A percentile compares a stretch with the other conserved stretches of the same genome.
These are phyloP conservation scores for Glarea lozoyensis DNA, from an alignment of 495 filamentous ascomycete genomes.

Conservation along the genomic window DNA sequence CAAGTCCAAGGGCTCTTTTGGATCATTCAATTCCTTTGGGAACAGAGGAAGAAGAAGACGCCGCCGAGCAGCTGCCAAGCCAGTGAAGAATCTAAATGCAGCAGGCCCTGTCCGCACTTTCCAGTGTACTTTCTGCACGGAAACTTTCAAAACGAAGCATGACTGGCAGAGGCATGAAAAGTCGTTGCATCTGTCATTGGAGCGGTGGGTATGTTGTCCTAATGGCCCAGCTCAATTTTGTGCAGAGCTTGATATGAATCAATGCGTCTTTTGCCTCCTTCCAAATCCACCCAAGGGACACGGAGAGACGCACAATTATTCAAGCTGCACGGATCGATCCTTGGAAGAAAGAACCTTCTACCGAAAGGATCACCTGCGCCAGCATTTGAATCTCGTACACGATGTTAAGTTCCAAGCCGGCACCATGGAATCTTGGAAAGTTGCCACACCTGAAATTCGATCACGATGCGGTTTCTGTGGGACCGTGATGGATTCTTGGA, in stretches of 20 bases:
- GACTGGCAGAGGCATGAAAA: slow-evolving; percentile 84
- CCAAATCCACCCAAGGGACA: slow-evolving; percentile 51
- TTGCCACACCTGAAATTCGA: slow-evolving; percentile 43
- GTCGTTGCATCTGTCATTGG: slow-evolving; percentile 65
- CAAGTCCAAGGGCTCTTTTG: slow-evolving; percentile 56
- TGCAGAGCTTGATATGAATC: slow-evolving; percentile 29
- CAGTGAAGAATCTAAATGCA: slow-evolving; percentile 31
- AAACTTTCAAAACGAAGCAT: slow-evolving; percentile 73
- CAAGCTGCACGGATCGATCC: slow-evolving; percentile 56
- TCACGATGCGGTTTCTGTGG: slow-evolving; percentile 70
- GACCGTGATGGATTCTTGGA: slow-evolving; percentile 51
- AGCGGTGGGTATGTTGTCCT: slow-evolving; percentile 73
- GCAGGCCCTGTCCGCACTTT: slow-evolving; percentile 30
- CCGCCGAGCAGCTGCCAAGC: slow-evolving; percentile 44
- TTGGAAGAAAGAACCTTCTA: slow-evolving; percentile 64
- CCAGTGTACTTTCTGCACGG: slow-evolving; percentile 79
- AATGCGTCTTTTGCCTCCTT: slow-evolving; percentile 60
- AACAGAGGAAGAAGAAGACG: slow-evolving; percentile 64
- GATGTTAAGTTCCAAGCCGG: slow-evolving; percentile 49
- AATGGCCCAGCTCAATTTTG: slow-evolving; percentile 35
- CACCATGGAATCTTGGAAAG: slow-evolving; percentile 63
- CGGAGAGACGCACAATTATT: slow-evolving; percentile 62
- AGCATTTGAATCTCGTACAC: slow-evolving; percentile 75
- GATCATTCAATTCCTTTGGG: slow-evolving; percentile 60
- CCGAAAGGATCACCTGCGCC: slow-evolving; percentile 75